Conservation (phyloP, 148 eudicot species). For the Agrostemma githago region DNA sequence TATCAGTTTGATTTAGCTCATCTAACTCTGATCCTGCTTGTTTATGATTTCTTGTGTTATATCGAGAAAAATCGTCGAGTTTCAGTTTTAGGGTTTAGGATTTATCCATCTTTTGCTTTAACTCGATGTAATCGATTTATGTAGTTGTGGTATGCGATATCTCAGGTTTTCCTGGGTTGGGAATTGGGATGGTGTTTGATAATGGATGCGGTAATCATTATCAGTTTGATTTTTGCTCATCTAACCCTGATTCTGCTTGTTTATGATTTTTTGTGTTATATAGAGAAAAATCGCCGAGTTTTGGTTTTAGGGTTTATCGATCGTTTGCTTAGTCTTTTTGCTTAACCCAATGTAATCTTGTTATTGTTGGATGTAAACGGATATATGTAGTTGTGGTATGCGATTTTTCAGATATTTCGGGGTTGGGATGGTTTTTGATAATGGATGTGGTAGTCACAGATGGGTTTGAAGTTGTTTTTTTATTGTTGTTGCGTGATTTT, state of each 20-base stretch:
- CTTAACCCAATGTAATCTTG: not conserved
- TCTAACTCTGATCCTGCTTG: too few species aligned
- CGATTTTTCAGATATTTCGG: not conserved
- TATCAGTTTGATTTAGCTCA: too few species aligned
- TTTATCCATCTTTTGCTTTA: not conserved
- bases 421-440: too few species aligned
- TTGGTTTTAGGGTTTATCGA: not conserved
- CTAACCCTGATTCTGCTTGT: not conserved
- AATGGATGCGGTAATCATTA: not conserved
- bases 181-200: too few species aligned
- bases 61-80: too few species aligned
- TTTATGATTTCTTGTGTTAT: too few species aligned
- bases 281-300: not conserved
- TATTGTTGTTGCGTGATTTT: not conserved
- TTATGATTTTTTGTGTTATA: not conserved
- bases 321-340: too few species aligned
- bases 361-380: not conserved
- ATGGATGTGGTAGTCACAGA: not conserved
- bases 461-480: not conserved
- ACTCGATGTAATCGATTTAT: not conserved
- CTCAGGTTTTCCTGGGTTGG: not conserved
- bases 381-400: not conserved
- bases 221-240: not conserved
- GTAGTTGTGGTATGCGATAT: not conserved
- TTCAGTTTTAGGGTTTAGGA: constrained; percentile 12